Evolutionary conservation across 345 rosid genomes (phyloP), one percentile per base, ranked within the genome.

Genomic region (Draba incana): DNA sequence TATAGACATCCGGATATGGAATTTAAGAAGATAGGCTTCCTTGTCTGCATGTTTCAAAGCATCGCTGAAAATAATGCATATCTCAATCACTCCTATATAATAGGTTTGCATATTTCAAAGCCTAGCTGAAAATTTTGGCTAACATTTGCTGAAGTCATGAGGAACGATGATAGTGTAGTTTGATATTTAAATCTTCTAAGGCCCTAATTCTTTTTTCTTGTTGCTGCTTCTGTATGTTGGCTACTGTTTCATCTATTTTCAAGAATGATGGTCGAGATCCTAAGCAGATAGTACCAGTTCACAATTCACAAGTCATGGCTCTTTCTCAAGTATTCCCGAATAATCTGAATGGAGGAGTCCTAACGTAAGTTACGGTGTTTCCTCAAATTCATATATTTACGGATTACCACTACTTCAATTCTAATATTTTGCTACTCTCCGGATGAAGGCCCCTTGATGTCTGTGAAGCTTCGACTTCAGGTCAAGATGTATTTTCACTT

Each of bases 381-480:
- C 24, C 10, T 30, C 73, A 42, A 31, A 14, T 52, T 30, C 20
- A 72, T 28, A n/a, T 68, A 42, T 10, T 9, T 45, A 51, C 43
- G 57, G 50, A 45, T 42, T 48, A 16, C 33, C 37, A 57, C 51
- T 42, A 70, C 42, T 7, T 16, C 55, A 45, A 20, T 55, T 71
- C 53, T 66, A 46, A 75, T 63, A 56, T 76, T 41, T 58, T 55
- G 38, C 62, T 70, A 25, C 66, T 69, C 60, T 79, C 62, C 69
- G 77, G 78, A 75, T 85, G 84, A 79, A 95, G 99, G 91, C 99
- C 99, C 57, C 89, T 86, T 73, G 98, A 95, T 83, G 82, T 95
- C 66, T 86, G 88, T 77, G 96, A 95, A 77, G 76, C 68, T 45
- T 67, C 85, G 69, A 68, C 82, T 60, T 77, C 93, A 50, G 88